These are phyloP conservation scores for Stephania yunnanensis DNA, from an alignment of 164 flowering plant species.

Conservation along the genomic window DNA sequence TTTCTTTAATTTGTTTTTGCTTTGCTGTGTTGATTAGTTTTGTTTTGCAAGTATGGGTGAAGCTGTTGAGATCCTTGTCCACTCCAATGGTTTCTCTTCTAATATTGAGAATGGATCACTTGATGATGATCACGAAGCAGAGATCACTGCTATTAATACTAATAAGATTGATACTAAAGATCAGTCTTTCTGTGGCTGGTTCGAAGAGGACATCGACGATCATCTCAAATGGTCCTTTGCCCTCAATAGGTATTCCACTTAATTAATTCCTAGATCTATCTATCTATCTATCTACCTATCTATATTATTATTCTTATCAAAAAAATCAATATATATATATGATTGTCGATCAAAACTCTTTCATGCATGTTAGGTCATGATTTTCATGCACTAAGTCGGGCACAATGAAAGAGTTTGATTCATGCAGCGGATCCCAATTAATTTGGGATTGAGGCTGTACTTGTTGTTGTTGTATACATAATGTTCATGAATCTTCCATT, in stretches of 20 bases:
- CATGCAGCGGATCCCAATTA: too few relatives aligned
- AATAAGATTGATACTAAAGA: neutral
- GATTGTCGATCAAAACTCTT: neutral
- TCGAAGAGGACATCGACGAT: conserved; percentile 67
- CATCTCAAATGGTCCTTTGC: conserved; percentile 85
- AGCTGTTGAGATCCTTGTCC: conserved; percentile 36
- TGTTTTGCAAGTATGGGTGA: conserved; percentile 36
- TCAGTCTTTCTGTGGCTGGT: conserved; percentile 42
- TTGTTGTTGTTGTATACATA: too few relatives aligned
- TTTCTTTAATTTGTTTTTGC: neutral
- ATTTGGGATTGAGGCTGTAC: too few relatives aligned
- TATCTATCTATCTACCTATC: too few relatives aligned
- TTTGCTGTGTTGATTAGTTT: neutral
- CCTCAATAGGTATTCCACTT: conserved; percentile 45
- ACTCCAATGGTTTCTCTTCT: conserved; percentile 25
- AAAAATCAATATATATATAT: neutral
- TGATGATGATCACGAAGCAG: neutral
- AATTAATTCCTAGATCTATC: neutral
- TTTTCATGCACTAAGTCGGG: too few relatives aligned
- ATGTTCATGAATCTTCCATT: too few relatives aligned
- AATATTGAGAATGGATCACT: neutral
- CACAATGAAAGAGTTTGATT: too few relatives aligned
- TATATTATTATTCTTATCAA: neutral
- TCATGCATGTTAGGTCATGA: neutral
- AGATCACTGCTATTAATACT: neutral